Conservation (phyloP, 2,329 filamentous ascomycete species). For the Hortaea sp. region DNA sequence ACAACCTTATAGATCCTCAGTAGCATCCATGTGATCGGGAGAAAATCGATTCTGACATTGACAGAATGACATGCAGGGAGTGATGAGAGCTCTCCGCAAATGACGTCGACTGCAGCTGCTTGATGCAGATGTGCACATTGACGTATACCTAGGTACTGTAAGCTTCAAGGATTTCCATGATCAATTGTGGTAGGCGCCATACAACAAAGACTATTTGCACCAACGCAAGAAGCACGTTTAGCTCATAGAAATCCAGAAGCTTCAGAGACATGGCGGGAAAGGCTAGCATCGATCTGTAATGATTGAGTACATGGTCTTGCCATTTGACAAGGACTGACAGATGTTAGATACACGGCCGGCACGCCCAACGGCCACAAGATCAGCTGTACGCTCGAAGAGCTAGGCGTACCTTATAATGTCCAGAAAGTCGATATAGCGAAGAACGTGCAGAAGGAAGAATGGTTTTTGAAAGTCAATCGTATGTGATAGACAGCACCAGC, state of each 20-base stretch:
- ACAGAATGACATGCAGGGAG: neutral
- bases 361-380: constrained; percentile 28
- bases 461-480: constrained; percentile 39
- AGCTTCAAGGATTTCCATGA: neutral
- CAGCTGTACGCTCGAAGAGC: constrained; percentile 23
- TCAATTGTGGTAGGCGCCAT: neutral
- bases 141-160: neutral
- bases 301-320: neutral
- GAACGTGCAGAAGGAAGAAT: constrained; percentile 35
- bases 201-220: neutral
- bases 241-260: neutral
- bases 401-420: constrained; percentile 21
- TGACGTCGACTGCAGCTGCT: neutral
- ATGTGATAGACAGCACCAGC: neutral
- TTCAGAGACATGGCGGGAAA: neutral
- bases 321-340: neutral
- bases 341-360: constrained; percentile 17
- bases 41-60: too few species aligned
- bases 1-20: neutral
- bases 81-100: neutral
- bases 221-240: neutral
- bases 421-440: constrained; percentile 34
- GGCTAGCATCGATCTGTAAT: neutral
- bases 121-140: neutral
- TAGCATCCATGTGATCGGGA: neutral